Conservation (phyloP, 441 rosid species). For the Gossypium davidsonii region DNA sequence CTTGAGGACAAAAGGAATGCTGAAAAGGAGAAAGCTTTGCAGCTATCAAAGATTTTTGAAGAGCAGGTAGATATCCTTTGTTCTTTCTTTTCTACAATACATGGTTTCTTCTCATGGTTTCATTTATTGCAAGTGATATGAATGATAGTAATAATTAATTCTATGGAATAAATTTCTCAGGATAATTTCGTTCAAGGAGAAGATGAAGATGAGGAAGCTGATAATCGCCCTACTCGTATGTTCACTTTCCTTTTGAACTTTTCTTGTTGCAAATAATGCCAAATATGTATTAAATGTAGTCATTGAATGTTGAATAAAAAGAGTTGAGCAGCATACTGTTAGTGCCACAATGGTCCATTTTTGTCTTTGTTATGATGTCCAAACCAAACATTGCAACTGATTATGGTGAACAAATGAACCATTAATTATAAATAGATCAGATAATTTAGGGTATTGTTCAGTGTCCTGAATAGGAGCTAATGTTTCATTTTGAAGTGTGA, state of each 20-base stretch:
- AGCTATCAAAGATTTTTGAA: slow-evolving; percentile 75
- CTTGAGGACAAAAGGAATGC: slow-evolving; percentile 61
- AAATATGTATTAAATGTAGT: background rate
- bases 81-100: background rate
- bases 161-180: slow-evolving; percentile 31
- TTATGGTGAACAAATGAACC: background rate
- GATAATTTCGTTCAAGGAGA: slow-evolving; percentile 68
- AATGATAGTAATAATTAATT: slow-evolving; percentile 7
- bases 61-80: slow-evolving; percentile 55
- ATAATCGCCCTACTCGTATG: slow-evolving; percentile 37
- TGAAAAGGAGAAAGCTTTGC: slow-evolving; percentile 75
- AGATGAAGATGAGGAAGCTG: slow-evolving; percentile 64
- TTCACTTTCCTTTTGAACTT: slow-evolving; percentile 18
- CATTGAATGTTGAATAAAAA: background rate
- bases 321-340: background rate
- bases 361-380: background rate
- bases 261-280: background rate
- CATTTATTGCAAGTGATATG: background rate
- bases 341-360: background rate
- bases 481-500: background rate
- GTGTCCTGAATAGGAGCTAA: background rate
- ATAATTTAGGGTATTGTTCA: background rate
- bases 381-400: background rate
- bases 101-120: slow-evolving; percentile 7
- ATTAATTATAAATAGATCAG: background rate